A percentile compares a stretch with the other conserved stretches of the same genome.
Evolutionary conservation across 129 eudicot species (phyloP).

Genomic region (Rutidosis leptorrhynchoides): DNA sequence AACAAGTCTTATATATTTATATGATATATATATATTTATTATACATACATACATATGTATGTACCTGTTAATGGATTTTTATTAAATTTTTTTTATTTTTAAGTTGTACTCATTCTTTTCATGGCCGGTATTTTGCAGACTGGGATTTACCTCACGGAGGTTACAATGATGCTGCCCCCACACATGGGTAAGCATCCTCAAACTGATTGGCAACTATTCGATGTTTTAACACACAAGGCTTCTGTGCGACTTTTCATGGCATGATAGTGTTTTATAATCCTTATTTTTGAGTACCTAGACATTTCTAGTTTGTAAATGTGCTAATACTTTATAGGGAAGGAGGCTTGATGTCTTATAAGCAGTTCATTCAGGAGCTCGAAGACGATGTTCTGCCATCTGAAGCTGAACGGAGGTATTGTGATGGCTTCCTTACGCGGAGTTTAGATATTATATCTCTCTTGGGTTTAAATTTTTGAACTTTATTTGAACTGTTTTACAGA

Average conservation of each 20-base stretch:
- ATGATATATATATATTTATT: no score
- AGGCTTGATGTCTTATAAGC: conserved; percentile 91
- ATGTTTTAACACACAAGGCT: no score
- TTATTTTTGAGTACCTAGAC: conserved; percentile 3
- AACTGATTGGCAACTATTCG: neutral
- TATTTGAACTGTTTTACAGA: conserved; percentile 31
- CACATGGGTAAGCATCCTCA: conserved; percentile 53
- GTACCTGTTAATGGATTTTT: no score
- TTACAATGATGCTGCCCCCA: conserved; percentile 53
- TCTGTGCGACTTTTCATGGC: neutral
- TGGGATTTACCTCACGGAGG: conserved; percentile 86
- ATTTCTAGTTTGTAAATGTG: neutral
- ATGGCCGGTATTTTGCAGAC: conserved; percentile 46
- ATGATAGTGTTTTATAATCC: neutral
- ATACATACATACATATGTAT: no score
- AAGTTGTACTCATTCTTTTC: neutral
- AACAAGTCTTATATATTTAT: no score
- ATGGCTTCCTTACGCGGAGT: neutral
- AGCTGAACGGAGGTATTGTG: conserved; percentile 88
- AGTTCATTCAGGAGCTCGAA: conserved; percentile 98
- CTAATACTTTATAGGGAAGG: conserved; percentile 69
- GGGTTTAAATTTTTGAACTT: neutral
- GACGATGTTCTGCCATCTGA: conserved; percentile 93
- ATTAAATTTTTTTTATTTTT: no score
- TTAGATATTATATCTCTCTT: neutral